Percentiles rank a stretch among this genome's conserved stretches.
Evolutionary conservation across 225 moss, liverwort and hornwort species (phyloP).

Genomic region (Marchantia polymorpha): DNA sequence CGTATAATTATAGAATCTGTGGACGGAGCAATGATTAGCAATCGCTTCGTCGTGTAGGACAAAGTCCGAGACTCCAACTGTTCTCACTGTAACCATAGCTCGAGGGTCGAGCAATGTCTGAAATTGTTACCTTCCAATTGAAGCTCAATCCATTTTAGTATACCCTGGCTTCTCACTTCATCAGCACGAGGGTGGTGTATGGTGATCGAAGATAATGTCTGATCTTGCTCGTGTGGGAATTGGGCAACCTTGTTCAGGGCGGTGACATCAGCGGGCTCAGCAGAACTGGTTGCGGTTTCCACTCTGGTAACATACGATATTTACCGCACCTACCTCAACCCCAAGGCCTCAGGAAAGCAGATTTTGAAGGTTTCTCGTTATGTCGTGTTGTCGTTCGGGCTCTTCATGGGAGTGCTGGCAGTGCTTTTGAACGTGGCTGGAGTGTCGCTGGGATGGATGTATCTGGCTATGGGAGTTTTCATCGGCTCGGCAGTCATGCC

Average conservation of each 20-base stretch:
- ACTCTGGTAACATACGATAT: conserved; percentile 91
- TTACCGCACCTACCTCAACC: conserved; percentile 92
- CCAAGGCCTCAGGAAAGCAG: conserved; percentile 74
- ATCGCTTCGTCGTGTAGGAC: not conserved
- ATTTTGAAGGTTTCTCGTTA: conserved; percentile 65
- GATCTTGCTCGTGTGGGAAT: not conserved
- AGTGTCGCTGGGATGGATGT: conserved; percentile 96
- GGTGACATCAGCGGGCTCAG: conserved; percentile 94
- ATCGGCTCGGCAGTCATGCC: conserved; percentile 93
- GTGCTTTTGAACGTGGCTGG: conserved; percentile 68
- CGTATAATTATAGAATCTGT: not conserved
- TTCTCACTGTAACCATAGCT: not conserved
- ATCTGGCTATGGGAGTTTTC: conserved; percentile 91
- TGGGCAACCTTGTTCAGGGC: conserved; percentile 49
- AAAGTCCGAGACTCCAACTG: not conserved
- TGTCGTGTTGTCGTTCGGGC: conserved; percentile 60
- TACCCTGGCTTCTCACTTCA: not conserved
- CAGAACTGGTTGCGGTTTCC: conserved; percentile 90
- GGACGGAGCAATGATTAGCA: not conserved
- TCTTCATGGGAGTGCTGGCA: conserved; percentile 90
- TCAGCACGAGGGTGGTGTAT: not conserved
- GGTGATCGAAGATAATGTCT: not conserved
- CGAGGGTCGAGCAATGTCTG: no score
- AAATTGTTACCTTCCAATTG: no score
- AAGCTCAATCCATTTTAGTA: not conserved